Evolutionary conservation across 352 stramenopile species (phyloP), one percentile per base, ranked within the genome.

Genomic region (Pseudoperonospora humuli): DNA sequence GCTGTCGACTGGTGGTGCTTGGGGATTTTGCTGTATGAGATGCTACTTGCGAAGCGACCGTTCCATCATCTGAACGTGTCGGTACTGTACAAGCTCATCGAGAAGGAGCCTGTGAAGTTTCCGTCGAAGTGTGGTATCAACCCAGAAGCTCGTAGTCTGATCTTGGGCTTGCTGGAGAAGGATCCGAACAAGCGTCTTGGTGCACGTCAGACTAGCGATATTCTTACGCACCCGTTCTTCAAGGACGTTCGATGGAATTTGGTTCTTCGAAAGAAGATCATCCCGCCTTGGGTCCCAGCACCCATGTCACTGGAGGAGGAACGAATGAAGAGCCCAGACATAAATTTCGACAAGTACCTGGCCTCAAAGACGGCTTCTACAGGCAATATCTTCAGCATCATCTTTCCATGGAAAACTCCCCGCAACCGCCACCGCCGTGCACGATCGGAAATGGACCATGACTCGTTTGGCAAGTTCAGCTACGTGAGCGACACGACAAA

Each of bases 11-110:
- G 80, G 80, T 93, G 80, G 80, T 91, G 80, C 21, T 56, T 93
- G 27, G 86, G 86, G 23, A 95, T 96, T 33, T 50, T 96, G 25
- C 61, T 96, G 31, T 96, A 95, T 61, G 86, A 96, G 56, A 96
- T 96, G 86, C 47, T 95, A 41, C 70, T 93, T 40, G 86, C 86
- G 4, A 87, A 90, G 52, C 86, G 86, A 40, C 86, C 86, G 39
- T 96, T 96, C 64, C 89, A 95, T 60, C 82, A 93, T 37, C 35
- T 86, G 32, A 96, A 96, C 53, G 76, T 93, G 21, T 93, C 86
- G 37, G 76, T 90, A 38, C 62, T 96, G 35, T 96, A 96, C 64
- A 86, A 94, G 50, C 61, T 93, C 7, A 96, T 96, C 23, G 75
- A 95, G 49, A 87, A 92, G 49, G 76, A 89, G 39, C 66, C 75